These are phyloP conservation scores for Lasiosphaeriaceae sp. DNA, from an alignment of 495 filamentous ascomycete genomes.

Conservation along the genomic window DNA sequence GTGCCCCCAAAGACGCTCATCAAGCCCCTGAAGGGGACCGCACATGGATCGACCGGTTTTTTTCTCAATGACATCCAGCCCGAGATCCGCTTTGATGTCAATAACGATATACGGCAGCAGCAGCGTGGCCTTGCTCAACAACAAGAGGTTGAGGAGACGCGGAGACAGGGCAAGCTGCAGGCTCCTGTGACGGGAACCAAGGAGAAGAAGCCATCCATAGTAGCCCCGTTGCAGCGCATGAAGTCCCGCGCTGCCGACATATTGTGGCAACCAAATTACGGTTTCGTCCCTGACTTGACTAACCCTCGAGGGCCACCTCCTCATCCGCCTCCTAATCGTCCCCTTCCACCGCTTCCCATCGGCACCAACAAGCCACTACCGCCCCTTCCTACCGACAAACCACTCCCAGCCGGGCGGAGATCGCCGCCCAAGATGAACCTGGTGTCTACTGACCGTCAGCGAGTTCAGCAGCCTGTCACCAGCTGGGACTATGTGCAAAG, in stretches of 20 bases:
- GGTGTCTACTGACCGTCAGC: too few species aligned
- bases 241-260: not conserved
- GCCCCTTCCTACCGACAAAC: too few species aligned
- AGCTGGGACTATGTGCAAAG: too few species aligned
- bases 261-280: not conserved
- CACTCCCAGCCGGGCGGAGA: too few species aligned
- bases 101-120: not conserved
- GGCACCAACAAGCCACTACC: not conserved
- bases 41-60: not conserved
- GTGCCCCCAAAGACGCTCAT: not conserved
- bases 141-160: too few species aligned
- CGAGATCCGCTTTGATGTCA: too few species aligned
- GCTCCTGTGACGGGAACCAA: not conserved
- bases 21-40: not conserved
- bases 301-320: not conserved
- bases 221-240: not conserved
- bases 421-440: too few species aligned
- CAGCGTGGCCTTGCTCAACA: too few species aligned
- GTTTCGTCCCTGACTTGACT: not conserved
- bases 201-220: not conserved
- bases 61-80: too few species aligned
- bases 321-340: slow-evolving; percentile 9
- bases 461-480: too few species aligned
- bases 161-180: too few species aligned
- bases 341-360: slow-evolving; percentile 5